Conservation (phyloP, 2,329 filamentous ascomycete species). For the Paecilomyces niveus region DNA sequence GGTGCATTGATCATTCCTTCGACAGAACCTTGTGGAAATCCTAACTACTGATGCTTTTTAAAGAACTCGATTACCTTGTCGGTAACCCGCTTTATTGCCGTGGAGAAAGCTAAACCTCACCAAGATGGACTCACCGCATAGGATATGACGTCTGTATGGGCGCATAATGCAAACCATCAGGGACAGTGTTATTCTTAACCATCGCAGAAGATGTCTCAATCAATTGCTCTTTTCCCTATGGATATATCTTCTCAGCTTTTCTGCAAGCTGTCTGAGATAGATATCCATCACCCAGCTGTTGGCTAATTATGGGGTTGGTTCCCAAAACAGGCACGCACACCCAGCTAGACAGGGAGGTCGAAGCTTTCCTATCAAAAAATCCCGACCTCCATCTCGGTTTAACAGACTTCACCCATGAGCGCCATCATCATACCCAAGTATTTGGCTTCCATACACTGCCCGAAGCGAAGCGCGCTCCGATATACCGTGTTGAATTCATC, state of each 20-base stretch:
- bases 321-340: conserved; percentile 1
- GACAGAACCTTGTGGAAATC: background rate
- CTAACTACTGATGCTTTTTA: too few relatives aligned
- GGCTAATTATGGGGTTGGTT: background rate
- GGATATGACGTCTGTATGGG: background rate
- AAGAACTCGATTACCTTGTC: too few relatives aligned
- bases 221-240: background rate
- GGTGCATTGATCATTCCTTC: background rate
- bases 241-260: background rate
- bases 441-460: conserved; percentile 24
- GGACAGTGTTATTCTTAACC: too few relatives aligned
- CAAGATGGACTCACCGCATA: background rate
- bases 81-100: background rate
- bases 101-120: background rate
- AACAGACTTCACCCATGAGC: conserved; percentile 17
- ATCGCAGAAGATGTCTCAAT: background rate
- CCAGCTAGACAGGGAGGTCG: conserved; percentile 2
- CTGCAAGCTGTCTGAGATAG: background rate
- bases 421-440: conserved; percentile 17
- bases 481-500: conserved; percentile 24
- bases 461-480: conserved; percentile 15
- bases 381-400: conserved; percentile 18
- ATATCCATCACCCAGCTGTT: background rate
- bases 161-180: background rate
- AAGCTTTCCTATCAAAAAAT: conserved; percentile 11